Conservation (phyloP, 2,329 filamentous ascomycete genomes). For the Cladosporium velox region DNA sequence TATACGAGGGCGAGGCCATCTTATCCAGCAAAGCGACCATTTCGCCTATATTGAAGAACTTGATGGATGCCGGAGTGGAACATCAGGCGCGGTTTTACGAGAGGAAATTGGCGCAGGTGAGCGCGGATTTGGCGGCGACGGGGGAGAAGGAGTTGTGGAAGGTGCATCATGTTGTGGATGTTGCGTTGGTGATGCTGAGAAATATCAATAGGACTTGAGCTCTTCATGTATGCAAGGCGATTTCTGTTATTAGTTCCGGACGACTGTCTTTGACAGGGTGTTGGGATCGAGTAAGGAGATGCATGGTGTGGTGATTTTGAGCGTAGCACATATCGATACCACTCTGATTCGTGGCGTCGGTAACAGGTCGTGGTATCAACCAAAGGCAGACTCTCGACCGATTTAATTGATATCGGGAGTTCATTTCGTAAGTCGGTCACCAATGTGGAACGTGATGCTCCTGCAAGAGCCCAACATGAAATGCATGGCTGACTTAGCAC, state of each 20-base stretch:
- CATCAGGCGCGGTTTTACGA: conserved; percentile 17
- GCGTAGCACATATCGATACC: background rate
- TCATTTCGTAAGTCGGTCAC: too few species aligned
- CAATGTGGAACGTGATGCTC: too few species aligned
- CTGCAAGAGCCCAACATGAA: too few species aligned
- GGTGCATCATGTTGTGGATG: conserved; percentile 15
- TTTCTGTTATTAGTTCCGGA: background rate
- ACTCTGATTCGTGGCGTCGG: background rate
- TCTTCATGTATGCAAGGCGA: background rate
- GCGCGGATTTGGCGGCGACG: conserved; percentile 15
- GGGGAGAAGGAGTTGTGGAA: conserved; percentile 14
- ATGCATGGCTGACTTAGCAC: background rate
- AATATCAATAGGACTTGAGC: background rate
- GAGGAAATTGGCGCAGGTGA: conserved; percentile 18
- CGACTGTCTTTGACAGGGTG: background rate
- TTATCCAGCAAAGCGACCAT: background rate
- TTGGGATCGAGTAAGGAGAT: too few species aligned
- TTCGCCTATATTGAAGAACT: background rate
- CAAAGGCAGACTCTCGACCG: too few species aligned
- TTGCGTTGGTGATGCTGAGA: conserved; percentile 14
- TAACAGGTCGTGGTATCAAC: background rate
- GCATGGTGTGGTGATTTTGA: too few species aligned
- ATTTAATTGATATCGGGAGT: too few species aligned
- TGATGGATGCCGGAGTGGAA: background rate
- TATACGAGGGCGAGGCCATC: conserved; percentile 3